A percentile compares a stretch with the other conserved stretches of the same genome.
Evolutionary conservation across 345 rosid genomes (phyloP).

Genomic region (Aegle marmelos): DNA sequence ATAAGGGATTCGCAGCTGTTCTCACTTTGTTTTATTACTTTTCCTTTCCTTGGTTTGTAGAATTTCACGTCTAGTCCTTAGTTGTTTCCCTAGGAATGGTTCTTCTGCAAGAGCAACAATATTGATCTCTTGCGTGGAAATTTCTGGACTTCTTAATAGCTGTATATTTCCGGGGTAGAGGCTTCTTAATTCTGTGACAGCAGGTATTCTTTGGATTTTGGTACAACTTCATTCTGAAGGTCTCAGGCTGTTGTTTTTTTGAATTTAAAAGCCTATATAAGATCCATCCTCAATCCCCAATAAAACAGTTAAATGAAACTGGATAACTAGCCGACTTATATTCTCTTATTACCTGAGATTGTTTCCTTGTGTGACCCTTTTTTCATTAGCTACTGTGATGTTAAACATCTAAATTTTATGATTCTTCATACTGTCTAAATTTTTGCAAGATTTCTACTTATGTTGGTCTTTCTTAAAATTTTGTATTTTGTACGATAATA

Average conservation of each 20-base stretch:
- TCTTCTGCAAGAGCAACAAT: not conserved
- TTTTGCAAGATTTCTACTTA: not conserved
- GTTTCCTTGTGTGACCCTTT: not conserved
- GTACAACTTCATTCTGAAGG: not conserved
- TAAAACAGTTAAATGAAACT: not conserved
- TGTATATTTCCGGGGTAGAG: not conserved
- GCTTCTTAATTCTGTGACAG: not conserved
- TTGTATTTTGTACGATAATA: not conserved
- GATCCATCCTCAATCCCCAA: not conserved
- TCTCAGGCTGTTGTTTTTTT: not conserved
- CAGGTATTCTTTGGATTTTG: not conserved
- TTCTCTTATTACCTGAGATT: not conserved
- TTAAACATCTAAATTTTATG: not conserved
- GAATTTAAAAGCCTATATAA: not conserved
- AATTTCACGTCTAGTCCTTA: not conserved
- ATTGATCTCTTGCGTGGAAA: not conserved
- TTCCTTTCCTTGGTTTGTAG: not conserved
- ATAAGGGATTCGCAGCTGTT: not conserved
- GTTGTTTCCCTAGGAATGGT: not conserved
- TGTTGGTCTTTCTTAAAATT: not conserved
- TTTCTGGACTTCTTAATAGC: not conserved
- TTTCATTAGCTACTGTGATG: not conserved
- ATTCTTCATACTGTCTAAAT: not conserved
- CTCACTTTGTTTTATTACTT: not conserved
- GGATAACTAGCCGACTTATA: not conserved